Evolutionary conservation across 2,329 filamentous ascomycete genomes (phyloP).

Genomic region (Elsinoe arachidis): DNA sequence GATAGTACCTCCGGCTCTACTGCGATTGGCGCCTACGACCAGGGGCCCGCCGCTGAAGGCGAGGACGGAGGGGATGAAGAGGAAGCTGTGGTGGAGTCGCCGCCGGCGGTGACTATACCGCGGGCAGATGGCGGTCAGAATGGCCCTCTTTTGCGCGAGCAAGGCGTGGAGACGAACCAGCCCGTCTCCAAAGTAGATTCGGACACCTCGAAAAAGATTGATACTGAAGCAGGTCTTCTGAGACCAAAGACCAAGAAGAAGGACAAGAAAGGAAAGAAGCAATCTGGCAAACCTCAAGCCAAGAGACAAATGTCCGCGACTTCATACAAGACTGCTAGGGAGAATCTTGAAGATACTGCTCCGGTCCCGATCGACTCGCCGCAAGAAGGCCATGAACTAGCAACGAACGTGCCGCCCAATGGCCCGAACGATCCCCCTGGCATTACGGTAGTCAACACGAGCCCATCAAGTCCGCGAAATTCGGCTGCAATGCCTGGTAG

Average conservation of each 20-base stretch:
- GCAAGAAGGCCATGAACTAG: not conserved
- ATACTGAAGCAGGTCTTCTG: slow-evolving; percentile 6
- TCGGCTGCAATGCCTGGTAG: slow-evolving; percentile 10
- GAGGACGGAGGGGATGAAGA: slow-evolving; percentile 20
- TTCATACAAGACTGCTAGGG: slow-evolving; percentile 13
- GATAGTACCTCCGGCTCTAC: slow-evolving; percentile 11
- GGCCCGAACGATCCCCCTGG: not conserved
- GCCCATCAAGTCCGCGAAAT: not conserved
- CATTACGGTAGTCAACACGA: not conserved
- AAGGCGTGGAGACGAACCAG: not conserved
- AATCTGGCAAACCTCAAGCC: not conserved
- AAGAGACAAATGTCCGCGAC: slow-evolving; percentile 10
- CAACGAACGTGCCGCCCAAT: not conserved
- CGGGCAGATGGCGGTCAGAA: slow-evolving; percentile 15
- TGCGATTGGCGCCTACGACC: slow-evolving; percentile 3
- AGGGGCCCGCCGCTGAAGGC: slow-evolving; percentile 3
- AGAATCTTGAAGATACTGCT: slow-evolving; percentile 7
- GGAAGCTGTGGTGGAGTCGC: slow-evolving; percentile 20
- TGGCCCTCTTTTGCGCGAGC: not conserved
- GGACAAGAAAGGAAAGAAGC: slow-evolving; percentile 1
- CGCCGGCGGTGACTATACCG: slow-evolving; percentile 26
- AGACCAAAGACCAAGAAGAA: slow-evolving; percentile 18
- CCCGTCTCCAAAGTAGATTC: slow-evolving; percentile 2
- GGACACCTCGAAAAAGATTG: not conserved
- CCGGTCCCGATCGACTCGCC: not conserved